Conservation (phyloP, 352 stramenopile species). For the Globisporangium okanoganense region DNA sequence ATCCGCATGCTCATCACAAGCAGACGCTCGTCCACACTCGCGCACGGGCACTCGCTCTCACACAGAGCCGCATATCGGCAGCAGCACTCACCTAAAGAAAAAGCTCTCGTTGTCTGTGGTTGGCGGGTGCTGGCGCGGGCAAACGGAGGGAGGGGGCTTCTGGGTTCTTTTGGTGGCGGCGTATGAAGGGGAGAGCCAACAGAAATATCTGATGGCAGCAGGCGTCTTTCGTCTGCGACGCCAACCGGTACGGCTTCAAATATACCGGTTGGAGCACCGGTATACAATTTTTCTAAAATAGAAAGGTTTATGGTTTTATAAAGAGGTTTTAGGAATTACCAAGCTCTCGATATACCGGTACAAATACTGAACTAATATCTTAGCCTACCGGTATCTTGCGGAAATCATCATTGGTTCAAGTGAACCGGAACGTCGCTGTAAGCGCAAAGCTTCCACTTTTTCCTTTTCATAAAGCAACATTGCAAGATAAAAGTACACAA, state of each 20-base stretch:
- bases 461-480: too few relatives aligned
- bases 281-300: background rate
- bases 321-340: too few relatives aligned
- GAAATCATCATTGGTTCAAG: too few relatives aligned
- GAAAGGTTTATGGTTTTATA: background rate
- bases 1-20: background rate
- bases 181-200: constrained; percentile 11
- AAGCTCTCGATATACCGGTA: too few relatives aligned
- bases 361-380: too few relatives aligned
- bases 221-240: background rate
- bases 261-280: background rate
- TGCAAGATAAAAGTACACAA: too few relatives aligned
- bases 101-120: constrained; percentile 18
- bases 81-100: constrained; percentile 21
- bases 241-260: constrained; percentile 4
- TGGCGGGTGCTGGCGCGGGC: constrained; percentile 6
- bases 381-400: too few relatives aligned
- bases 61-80: background rate
- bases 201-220: constrained; percentile 38
- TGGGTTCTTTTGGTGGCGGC: background rate
- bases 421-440: too few relatives aligned
- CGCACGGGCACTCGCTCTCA: background rate
- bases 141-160: constrained; percentile 10
- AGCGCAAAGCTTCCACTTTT: too few relatives aligned
- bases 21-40: background rate